Base-by-base conservation (phyloP, 2,329 filamentous ascomycete genomes). In the Microascus cirrosus region DNA sequence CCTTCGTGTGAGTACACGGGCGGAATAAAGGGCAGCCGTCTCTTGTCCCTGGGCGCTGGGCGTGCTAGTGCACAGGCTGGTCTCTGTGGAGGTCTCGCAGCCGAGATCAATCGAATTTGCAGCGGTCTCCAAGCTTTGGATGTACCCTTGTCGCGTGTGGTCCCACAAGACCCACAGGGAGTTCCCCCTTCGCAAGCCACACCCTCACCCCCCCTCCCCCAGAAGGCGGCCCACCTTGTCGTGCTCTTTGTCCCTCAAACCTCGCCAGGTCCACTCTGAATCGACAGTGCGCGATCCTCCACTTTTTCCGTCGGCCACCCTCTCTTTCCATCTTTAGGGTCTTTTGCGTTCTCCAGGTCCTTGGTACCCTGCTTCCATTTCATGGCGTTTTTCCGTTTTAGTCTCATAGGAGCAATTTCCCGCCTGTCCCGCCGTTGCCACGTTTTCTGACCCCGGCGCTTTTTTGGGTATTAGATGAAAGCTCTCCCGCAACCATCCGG, bases 251-350 rank as follows among this genome's bases (percentile, higher is more conserved):
- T 54, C 53, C 53, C 45, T 54, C 53, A 54, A 54, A 56, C 55
- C 39, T 39, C 25, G 32, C 50, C 50, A 54, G 32, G n/a, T 13
- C 50, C 56, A 52, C 36, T 57, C 52, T 45, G 34, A 45, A 57
- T 45, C 50, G 25, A 51, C 48, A 28, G 56, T 57, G 56, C 56
- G 53, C 50, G 50, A 57, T 54, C 56, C 56, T 57, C 56, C 56
- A 57, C 56, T 52, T 54, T 57, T 57, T 34, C 50, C 34, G 42
- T 35, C 34, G 22, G 24, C 48, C 50, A 36, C 34, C 20, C 52
- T 56, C 51, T 52, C 34, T 22, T 25, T 25, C 42, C 50, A 35
- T 35, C n/a, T 20, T 32, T 54, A 54, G 53, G 36, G 53, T 20
- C 53, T 36, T 54, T 50, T 22, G 32, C 28, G 11, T 53, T 39